A percentile compares a stretch with the other conserved stretches of the same genome.
Conservation (phyloP, 1,139 yeast species). For the Protomyces inundatus region DNA sequence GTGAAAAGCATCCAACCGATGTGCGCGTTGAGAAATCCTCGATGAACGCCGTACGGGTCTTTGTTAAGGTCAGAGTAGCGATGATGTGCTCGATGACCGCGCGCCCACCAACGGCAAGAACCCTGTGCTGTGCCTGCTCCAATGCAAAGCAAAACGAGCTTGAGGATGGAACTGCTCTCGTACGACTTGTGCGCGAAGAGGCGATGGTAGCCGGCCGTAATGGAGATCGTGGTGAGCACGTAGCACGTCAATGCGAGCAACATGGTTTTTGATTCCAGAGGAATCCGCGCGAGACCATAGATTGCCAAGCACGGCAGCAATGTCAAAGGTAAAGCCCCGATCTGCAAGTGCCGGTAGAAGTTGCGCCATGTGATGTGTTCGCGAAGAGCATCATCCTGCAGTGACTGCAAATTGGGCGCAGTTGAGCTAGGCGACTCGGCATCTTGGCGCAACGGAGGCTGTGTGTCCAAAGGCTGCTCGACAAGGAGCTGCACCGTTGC, state of each 20-base stretch:
- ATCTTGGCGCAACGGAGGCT: too few species aligned
- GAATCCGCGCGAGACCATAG: conserved; percentile 49
- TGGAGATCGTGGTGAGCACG: conserved; percentile 72
- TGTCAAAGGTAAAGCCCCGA: conserved; percentile 8
- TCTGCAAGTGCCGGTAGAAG: conserved; percentile 12
- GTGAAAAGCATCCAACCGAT: conserved; percentile 95
- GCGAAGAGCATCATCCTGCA: background rate
- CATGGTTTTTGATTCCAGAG: conserved; percentile 57
- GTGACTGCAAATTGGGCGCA: background rate
- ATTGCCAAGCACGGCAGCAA: conserved; percentile 61
- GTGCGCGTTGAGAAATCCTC: conserved; percentile 93
- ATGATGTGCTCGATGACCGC: conserved; percentile 95
- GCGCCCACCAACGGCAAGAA: conserved; percentile 98
- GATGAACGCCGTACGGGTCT: conserved; percentile 96
- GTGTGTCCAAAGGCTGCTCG: too few species aligned
- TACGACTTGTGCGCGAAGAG: conserved; percentile 86
- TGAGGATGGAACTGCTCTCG: conserved; percentile 64
- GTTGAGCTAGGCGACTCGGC: too few species aligned
- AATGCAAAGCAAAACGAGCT: conserved; percentile 67
- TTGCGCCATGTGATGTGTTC: conserved; percentile 1
- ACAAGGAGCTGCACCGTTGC: too few species aligned
- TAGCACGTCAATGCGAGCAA: conserved; percentile 59
- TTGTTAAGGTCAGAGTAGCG: conserved; percentile 93
- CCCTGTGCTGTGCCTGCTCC: conserved; percentile 98
- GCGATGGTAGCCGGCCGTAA: conserved; percentile 91